Evolutionary conservation across 2,329 filamentous ascomycete species (phyloP).

Genomic region (Lasiodiplodia sp.): DNA sequence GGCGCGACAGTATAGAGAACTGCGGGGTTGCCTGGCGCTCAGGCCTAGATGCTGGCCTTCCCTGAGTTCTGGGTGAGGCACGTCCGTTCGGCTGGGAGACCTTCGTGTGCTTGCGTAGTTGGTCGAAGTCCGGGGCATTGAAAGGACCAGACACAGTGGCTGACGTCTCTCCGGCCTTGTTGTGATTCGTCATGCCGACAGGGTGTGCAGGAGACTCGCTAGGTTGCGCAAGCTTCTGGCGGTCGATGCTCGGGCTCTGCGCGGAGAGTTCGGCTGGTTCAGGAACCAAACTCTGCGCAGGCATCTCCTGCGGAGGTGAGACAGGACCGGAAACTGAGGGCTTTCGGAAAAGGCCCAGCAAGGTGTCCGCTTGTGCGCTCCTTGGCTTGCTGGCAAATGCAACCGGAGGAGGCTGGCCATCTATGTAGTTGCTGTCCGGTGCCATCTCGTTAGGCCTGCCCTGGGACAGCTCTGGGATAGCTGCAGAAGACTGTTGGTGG

Average conservation of each 20-base stretch:
- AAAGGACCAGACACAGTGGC: slow-evolving; percentile 51
- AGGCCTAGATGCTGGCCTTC: slow-evolving; percentile 14
- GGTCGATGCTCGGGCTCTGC: slow-evolving; percentile 41
- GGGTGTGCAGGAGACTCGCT: neutral
- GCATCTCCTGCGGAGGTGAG: slow-evolving; percentile 30
- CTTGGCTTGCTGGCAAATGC: slow-evolving; percentile 41
- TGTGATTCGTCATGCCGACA: neutral
- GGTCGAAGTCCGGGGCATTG: slow-evolving; percentile 51
- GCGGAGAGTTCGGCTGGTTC: slow-evolving; percentile 57
- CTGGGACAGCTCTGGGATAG: slow-evolving; percentile 28
- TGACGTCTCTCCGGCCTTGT: slow-evolving; percentile 35
- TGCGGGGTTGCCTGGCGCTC: slow-evolving; percentile 27
- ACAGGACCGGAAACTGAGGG: slow-evolving; percentile 26
- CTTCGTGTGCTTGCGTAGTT: slow-evolving; percentile 41
- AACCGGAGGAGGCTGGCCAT: slow-evolving; percentile 21
- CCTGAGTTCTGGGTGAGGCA: slow-evolving; percentile 14
- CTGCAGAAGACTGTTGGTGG: slow-evolving; percentile 2
- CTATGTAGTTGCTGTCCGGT: slow-evolving; percentile 3
- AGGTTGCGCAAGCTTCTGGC: slow-evolving; percentile 5
- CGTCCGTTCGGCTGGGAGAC: slow-evolving; percentile 21
- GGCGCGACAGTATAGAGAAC: slow-evolving; percentile 28
- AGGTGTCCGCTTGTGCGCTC: slow-evolving; percentile 52
- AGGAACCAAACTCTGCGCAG: slow-evolving; percentile 31
- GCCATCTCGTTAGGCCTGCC: slow-evolving; percentile 2
- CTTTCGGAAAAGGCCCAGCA: slow-evolving; percentile 54